Percentiles rank a stretch among this genome's conserved stretches.
phyloP scores from a whole-genome alignment of 495 filamentous ascomycete species.

The Trichoderma reesei region DNA sequence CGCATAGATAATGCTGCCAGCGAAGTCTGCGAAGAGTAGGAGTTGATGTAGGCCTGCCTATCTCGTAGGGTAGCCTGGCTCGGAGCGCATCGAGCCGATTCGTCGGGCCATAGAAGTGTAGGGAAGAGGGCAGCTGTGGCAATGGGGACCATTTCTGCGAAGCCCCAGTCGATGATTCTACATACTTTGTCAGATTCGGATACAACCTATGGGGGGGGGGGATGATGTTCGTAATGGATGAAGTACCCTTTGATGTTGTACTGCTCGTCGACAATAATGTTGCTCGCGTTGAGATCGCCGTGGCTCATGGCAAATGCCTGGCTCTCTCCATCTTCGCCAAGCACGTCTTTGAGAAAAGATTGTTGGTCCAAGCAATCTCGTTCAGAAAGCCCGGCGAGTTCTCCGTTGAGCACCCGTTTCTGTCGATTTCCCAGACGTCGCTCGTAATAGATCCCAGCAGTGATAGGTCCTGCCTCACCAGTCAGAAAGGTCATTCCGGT shows the following conservation, averaged over 20 bases:
- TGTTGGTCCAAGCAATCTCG: conserved; percentile 9
- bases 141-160: not conserved
- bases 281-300: conserved; percentile 10
- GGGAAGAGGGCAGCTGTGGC: not conserved
- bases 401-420: not conserved
- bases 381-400: not conserved
- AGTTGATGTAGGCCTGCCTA: not conserved
- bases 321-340: not conserved
- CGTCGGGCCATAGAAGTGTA: not conserved
- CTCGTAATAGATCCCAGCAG: not conserved
- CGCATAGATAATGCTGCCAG: not conserved
- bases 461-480: not conserved
- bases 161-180: not conserved
- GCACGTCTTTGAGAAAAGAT: not conserved
- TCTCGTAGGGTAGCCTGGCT: not conserved
- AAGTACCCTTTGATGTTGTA: not conserved
- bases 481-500: not conserved
- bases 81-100: not conserved
- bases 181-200: not conserved
- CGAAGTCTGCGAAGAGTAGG: not conserved
- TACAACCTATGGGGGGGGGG: not conserved
- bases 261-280: not conserved
- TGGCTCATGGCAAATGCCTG: conserved; percentile 6
- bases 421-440: not conserved
- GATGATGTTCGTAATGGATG: no score